A percentile compares a stretch with the other conserved stretches of the same genome.
phyloP scores from a whole-genome alignment of 2,329 filamentous ascomycete genomes.

The Pezicula neosporulosa region DNA sequence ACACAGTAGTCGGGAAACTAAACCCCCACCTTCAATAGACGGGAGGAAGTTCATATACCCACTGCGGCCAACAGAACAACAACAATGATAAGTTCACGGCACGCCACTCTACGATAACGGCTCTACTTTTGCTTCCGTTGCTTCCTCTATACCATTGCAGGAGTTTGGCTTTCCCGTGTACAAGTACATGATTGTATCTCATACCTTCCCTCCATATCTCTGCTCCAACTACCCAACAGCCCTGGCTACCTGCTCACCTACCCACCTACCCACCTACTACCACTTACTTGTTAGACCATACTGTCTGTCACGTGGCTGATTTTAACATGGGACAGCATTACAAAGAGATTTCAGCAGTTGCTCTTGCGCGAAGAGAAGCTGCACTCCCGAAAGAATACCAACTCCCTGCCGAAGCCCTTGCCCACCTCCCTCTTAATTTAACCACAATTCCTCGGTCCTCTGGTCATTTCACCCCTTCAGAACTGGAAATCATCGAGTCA shows the following conservation, averaged over 20 bases:
- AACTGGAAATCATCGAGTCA: conserved; percentile 45
- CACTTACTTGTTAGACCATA: background rate
- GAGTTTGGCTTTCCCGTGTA: background rate
- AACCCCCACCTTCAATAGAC: too few species aligned
- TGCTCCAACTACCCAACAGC: too few species aligned
- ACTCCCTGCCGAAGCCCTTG: conserved; percentile 17
- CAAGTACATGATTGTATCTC: background rate
- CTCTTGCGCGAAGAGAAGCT: conserved; percentile 29
- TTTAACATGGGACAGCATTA: conserved; percentile 29
- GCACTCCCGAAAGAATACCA: conserved; percentile 26
- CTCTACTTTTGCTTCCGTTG: background rate
- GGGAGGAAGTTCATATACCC: too few species aligned
- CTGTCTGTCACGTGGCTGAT: background rate
- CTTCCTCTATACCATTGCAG: background rate
- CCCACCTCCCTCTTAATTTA: conserved; percentile 20
- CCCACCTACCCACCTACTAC: too few species aligned
- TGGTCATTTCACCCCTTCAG: conserved; percentile 30
- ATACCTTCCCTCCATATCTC: background rate
- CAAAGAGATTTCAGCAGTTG: conserved; percentile 33
- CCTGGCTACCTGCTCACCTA: background rate
- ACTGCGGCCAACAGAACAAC: too few species aligned
- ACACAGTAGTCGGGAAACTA: too few species aligned
- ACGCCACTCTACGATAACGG: too few species aligned
- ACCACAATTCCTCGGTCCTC: conserved; percentile 21
- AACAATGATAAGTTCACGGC: too few species aligned